Conservation (phyloP, 2,329 filamentous ascomycete species). For the Epichloe bromicola region DNA sequence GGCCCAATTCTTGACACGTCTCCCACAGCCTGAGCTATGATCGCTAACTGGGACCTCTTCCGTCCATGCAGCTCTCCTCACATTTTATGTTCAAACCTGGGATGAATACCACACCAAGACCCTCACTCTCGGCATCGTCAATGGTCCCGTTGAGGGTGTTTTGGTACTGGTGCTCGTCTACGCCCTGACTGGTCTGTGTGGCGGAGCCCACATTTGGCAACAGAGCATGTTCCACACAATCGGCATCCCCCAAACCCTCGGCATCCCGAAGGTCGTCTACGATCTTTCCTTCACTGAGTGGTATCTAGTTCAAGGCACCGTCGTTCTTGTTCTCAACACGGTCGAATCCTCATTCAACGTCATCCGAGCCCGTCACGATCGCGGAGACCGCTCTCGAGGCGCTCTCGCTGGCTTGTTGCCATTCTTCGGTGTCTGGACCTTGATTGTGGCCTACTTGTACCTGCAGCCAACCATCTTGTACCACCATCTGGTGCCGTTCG, state of each 20-base stretch:
- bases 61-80: constrained; percentile 53
- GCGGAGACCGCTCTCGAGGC: constrained; percentile 57
- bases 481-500: constrained; percentile 77
- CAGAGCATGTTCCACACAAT: constrained; percentile 62
- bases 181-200: constrained; percentile 68
- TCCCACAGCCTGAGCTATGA: neutral
- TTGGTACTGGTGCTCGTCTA: constrained; percentile 74
- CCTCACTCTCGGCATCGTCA: constrained; percentile 80
- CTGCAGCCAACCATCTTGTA: constrained; percentile 75
- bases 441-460: constrained; percentile 67
- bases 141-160: constrained; percentile 90
- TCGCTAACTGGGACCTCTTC: neutral
- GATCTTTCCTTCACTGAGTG: constrained; percentile 78
- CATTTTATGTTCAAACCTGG: constrained; percentile 99
- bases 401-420: constrained; percentile 75
- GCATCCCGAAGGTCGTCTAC: constrained; percentile 61
- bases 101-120: constrained; percentile 98
- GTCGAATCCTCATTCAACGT: constrained; percentile 70
- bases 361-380: constrained; percentile 62
- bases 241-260: constrained; percentile 48
- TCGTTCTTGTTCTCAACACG: constrained; percentile 79
- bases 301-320: constrained; percentile 76
- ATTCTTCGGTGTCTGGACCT: constrained; percentile 63
- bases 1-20: neutral
- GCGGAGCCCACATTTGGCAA: constrained; percentile 89